Base-by-base conservation (phyloP, 352 stramenopile species). In the Thalassiosira mediterranea region DNA sequence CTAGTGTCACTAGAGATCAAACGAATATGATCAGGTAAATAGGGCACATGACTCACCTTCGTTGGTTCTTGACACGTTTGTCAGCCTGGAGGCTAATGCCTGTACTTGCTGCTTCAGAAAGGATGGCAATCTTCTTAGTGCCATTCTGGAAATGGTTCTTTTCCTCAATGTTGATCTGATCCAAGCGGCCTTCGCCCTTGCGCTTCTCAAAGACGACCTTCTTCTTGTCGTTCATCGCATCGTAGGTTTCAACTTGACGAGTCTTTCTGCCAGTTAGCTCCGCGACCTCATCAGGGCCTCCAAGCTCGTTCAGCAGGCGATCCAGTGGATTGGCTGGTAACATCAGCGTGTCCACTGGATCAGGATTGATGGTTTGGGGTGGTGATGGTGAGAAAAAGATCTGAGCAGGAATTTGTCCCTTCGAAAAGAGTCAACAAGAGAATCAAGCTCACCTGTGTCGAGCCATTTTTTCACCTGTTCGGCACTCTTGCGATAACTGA, bases 71-170 rank as follows among this genome's bases (percentile, higher is more conserved):
- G 0, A 79, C 66, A 13, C 75, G 32, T 25, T 72, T 73, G 59
- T 84, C 83, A 10, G 91, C 86, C 49, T 95, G 91, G 4, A 95
- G 69, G 28, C 77, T 91, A 46, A 95, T 92, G 5, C 91, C 91
- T 1, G 91, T 94, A 17, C 67, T 88, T 2, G 90, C 91, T 13
- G 91, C 91, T 54, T 95, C 91, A 13, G 73, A 90, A 38, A 95
- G 91, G 64, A 95, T 95, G 0, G 91, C 91, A 53, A 95, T 77
- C 21, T 83, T 61, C 76, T 95, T 95, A 21, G 83, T 66, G 0
- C 89, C 91, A 10, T 60, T 61, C 69, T 92, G 85, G 42, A 95
- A 95, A 23, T 75, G 26, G 29, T 91, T 79, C 34, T 84, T 86
- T 72, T 93, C 86, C 23, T 79, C 65, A 57, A 91, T 79, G 59